Percentiles rank a stretch among this genome's conserved stretches.
Conservation (phyloP, 2,329 filamentous ascomycete species). For the Xylariaceae sp. region DNA sequence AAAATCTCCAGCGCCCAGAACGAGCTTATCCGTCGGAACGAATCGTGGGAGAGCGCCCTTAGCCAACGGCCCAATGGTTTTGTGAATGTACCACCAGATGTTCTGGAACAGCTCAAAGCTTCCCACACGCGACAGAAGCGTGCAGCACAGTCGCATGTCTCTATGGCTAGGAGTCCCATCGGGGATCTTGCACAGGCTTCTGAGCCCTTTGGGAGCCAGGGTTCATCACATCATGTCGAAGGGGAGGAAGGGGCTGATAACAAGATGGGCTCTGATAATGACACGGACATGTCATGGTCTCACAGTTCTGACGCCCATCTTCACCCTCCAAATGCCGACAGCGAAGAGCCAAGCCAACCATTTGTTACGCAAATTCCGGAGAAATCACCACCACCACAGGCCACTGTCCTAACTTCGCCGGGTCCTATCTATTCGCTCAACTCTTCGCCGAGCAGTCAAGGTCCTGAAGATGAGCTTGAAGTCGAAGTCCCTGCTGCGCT, state of each 20-base stretch:
- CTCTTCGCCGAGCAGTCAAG: conserved; percentile 28
- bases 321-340: conserved; percentile 7
- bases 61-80: conserved; percentile 22
- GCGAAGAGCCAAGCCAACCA: conserved; percentile 5
- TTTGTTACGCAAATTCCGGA: conserved; percentile 28
- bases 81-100: conserved; percentile 32
- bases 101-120: conserved; percentile 28
- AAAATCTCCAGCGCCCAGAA: conserved; percentile 45
- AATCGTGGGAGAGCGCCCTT: conserved; percentile 35
- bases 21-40: conserved; percentile 40
- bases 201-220: conserved; percentile 7
- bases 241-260: conserved; percentile 4
- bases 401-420: conserved; percentile 18
- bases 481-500: conserved; percentile 29
- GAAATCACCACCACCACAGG: conserved; percentile 21
- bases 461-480: conserved; percentile 32
- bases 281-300: conserved; percentile 13
- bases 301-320: conserved; percentile 11
- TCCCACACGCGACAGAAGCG: conserved; percentile 18
- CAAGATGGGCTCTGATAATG: conserved; percentile 3
- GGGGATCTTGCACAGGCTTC: not conserved
- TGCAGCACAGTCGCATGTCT: conserved; percentile 2
- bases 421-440: conserved; percentile 7
- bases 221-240: not conserved
- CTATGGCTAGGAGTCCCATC: not conserved